A percentile compares a stretch with the other conserved stretches of the same genome.
Conservation (phyloP, 805 yeast genomes). For the Saccharomycopsis javanensis region DNA sequence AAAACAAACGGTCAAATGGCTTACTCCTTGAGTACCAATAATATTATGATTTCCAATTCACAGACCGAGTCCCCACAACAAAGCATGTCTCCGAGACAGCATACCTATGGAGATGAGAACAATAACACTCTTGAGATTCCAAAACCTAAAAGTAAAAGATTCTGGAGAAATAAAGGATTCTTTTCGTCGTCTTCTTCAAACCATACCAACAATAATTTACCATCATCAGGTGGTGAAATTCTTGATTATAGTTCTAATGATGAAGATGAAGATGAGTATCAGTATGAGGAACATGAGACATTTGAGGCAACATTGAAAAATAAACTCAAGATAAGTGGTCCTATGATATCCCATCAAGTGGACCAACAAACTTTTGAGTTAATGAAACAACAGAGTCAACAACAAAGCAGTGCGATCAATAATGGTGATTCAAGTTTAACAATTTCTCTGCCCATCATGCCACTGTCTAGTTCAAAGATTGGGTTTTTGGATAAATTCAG, state of each 20-base stretch:
- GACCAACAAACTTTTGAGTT: constrained; percentile 16
- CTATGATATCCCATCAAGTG: constrained; percentile 13
- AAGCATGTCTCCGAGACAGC: not conserved
- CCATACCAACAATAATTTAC: not conserved
- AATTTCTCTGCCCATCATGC: not conserved
- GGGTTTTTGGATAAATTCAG: constrained; percentile 18
- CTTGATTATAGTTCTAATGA: constrained; percentile 12
- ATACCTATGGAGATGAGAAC: not conserved
- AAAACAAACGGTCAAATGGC: not conserved
- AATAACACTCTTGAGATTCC: not conserved
- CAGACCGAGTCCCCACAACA: not conserved
- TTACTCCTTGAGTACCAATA: not conserved
- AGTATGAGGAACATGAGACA: not conserved
- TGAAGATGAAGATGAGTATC: constrained; percentile 13
- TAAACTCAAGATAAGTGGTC: constrained; percentile 18
- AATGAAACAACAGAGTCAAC: constrained; percentile 13
- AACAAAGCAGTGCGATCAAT: no score
- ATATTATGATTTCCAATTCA: not conserved
- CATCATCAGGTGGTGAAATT: not conserved
- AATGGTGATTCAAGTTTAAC: not conserved
- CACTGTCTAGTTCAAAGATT: constrained; percentile 5
- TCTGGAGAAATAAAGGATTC: constrained; percentile 26
- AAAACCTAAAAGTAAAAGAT: constrained; percentile 24
- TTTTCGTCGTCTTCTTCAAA: not conserved
- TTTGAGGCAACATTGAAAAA: not conserved